Evolutionary conservation across 495 filamentous ascomycete genomes (phyloP), one percentile per base, ranked within the genome.

Genomic region (Aspergillus campestris): DNA sequence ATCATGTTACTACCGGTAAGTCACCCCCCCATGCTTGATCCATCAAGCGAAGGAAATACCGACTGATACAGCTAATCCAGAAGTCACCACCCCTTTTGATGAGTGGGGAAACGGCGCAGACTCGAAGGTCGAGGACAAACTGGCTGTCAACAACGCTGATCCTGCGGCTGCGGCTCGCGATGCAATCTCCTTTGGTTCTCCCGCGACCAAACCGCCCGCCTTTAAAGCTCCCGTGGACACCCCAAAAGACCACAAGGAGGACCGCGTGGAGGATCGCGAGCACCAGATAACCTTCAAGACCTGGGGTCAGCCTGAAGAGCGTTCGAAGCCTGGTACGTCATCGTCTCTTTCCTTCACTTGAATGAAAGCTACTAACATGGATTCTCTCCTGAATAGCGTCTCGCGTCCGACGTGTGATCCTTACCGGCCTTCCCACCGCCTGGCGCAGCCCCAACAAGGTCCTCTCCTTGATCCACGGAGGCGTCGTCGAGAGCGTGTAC

Each of bases 391-490:
- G 18, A 32, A 7, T 42, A 71, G 67, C 61, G 33, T 51, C 69
- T 28, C 51, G 56, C 8, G 38, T 56, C 14, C 56, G 63, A 38
- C 59, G 55, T 1, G 44, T 68, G n/a, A 49, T 71, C 7, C 60
- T 76, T 38, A 67, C 58, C 29, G 50, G 55, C 37, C 52, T 70
- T n/a, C 64, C 71, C 0, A 38, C 51, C 7, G 48, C 49, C 34
- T 57, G 58, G n/a, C 51, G 39, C 11, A 61, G 42, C 15, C 46
- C 67, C 3, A 48, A 57, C 33, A 59, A 67, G 38, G 47, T 75
- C 28, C 50, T 73, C 6, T 61, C 62, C 2, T 50, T 76, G 5
- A 54, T 75, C 5, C 65, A 68, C 38, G 72, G 71, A 6, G 74
- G 73, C 11, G 31, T 53, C 9, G 41, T 79, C 13, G 74, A 77